phyloP scores from a whole-genome alignment of 495 filamentous ascomycete genomes.

The Aspergillus carlsbadensis region DNA sequence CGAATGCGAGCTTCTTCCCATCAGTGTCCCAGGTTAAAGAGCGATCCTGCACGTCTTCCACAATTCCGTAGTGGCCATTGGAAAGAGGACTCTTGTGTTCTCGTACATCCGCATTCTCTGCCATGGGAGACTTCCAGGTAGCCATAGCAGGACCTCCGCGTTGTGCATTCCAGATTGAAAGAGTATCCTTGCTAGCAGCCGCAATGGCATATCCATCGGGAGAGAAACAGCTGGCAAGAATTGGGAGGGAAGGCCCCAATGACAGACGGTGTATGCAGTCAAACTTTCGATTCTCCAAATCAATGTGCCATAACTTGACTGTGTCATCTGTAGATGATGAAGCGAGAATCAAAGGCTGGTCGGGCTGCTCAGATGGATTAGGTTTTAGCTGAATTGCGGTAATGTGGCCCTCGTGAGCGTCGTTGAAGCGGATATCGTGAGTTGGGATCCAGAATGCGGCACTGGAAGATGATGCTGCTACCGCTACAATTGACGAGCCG shows the following conservation, averaged over 20 bases:
- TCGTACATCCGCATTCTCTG: constrained; percentile 32
- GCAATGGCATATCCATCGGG: constrained; percentile 72
- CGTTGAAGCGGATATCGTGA: constrained; percentile 39
- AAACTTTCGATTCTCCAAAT: constrained; percentile 58
- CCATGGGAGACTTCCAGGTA: constrained; percentile 50
- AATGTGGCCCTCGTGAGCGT: constrained; percentile 45
- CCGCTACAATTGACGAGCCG: constrained; percentile 29
- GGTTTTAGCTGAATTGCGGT: constrained; percentile 47
- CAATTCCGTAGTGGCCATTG: constrained; percentile 44
- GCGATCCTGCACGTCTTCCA: constrained; percentile 35
- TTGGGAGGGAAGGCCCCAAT: constrained; percentile 48
- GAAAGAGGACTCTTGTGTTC: constrained; percentile 25
- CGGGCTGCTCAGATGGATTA: constrained; percentile 25
- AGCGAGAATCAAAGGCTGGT: constrained; percentile 37
- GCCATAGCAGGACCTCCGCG: constrained; percentile 65
- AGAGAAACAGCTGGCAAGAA: constrained; percentile 65
- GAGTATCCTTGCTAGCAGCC: constrained; percentile 60
- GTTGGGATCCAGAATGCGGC: constrained; percentile 45
- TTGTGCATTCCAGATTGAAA: constrained; percentile 73
- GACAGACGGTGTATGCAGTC: constrained; percentile 51
- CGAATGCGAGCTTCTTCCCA: constrained; percentile 72
- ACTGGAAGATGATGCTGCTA: constrained; percentile 35
- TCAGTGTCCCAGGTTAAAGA: constrained; percentile 75
- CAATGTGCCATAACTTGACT: constrained; percentile 68
- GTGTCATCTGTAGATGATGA: constrained; percentile 57